Evolutionary conservation across 495 filamentous ascomycete genomes (phyloP).

Genomic region (Oidiodendron maius): DNA sequence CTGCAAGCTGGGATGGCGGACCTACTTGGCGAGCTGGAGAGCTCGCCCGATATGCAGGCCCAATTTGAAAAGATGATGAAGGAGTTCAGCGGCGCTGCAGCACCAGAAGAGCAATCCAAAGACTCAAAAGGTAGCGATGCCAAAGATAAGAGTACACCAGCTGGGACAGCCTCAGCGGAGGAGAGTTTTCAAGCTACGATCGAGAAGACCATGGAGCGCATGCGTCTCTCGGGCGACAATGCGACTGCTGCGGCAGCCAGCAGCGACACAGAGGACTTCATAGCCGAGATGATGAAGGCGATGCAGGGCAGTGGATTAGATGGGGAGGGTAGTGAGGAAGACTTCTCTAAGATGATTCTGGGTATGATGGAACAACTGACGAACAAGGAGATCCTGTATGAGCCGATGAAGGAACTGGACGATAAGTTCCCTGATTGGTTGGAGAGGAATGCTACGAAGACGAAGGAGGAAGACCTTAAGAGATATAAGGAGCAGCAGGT

Average conservation of each 20-base stretch:
- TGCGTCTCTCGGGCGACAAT: conserved; percentile 78
- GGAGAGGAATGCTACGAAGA: conserved; percentile 61
- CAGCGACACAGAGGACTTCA: conserved; percentile 67
- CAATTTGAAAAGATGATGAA: conserved; percentile 84
- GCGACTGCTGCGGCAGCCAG: conserved; percentile 70
- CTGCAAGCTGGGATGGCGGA: conserved; percentile 84
- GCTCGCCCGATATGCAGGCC: conserved; percentile 72
- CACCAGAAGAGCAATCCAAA: conserved; percentile 20
- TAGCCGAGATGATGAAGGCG: conserved; percentile 80
- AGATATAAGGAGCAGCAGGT: conserved; percentile 76
- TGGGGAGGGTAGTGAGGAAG: conserved; percentile 69
- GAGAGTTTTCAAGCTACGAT: conserved; percentile 88
- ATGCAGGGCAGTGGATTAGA: conserved; percentile 59
- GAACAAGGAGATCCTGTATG: conserved; percentile 95
- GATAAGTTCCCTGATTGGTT: conserved; percentile 90
- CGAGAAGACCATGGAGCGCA: conserved; percentile 83
- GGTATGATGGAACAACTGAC: conserved; percentile 99
- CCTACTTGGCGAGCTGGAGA: conserved; percentile 64
- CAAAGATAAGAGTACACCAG: conserved; percentile 19
- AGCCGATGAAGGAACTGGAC: conserved; percentile 95
- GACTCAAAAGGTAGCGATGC: conserved; percentile 19
- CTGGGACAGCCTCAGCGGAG: conserved; percentile 29
- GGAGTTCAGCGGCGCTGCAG: conserved; percentile 54
- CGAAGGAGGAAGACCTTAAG: conserved; percentile 62
- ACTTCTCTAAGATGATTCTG: conserved; percentile 86